Evolutionary conservation across 768 basidiomycete genomes (phyloP), one percentile per base, ranked within the genome.

Genomic region (Calocybe indica): DNA sequence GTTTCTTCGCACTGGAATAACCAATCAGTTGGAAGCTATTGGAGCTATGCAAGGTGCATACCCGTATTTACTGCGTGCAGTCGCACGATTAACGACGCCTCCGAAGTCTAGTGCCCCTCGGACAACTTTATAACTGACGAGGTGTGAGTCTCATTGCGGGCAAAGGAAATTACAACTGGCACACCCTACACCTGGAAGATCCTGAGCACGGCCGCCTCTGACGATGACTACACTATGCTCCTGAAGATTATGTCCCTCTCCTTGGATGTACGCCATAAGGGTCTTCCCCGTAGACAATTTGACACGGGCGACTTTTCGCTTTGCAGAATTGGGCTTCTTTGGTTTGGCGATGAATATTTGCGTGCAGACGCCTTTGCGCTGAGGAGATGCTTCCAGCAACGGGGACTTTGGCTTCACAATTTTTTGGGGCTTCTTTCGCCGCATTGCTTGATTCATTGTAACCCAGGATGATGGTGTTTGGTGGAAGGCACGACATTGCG

Each of bases 301-400:
- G 55, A 99, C 85, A 58, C 90, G 79, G 38, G 93, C 93, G 48
- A 98, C 91, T 71, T 97, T 98, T 51, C 96, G 90, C 61, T 96
- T 92, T 34, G 94, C 94, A 8, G 95, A 98, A 67, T 99, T 99
- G 53, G 96, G 96, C 62, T 99, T 99, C 74, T 92, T 96, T 15
- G 96, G 96, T 57, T 83, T 89, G 54, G 78, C 80, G 45, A 83
- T 89, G 55, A 83, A 80, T 36, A 92, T 74, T 53, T 83, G 81
- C 36, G 85, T 80, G 64, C 90, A 90, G 51, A 99, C 93, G 40
- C 90, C 96, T 61, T 96, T 96, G 58, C 82, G 80, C 70, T 97
- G 94, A 6, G 88, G 89, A 59, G 80, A 85, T 22, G 64, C 72
- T 45, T 87, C 71, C 12, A 99, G 78, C 7, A 94, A 79, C 0